Evolutionary conservation across 306 rosid genomes (phyloP).

Genomic region (Lupinus albus): DNA sequence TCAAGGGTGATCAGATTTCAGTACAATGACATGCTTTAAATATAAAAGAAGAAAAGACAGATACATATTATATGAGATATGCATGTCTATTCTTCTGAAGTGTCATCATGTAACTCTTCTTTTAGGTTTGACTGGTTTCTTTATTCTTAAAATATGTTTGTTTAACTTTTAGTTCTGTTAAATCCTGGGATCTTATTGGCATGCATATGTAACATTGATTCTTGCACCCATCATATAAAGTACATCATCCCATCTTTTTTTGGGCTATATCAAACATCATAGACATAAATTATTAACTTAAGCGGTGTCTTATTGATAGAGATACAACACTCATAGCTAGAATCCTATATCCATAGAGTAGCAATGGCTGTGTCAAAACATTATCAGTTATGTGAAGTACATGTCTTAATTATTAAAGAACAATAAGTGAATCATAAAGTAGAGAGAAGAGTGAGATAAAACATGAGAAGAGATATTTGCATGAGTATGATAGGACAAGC

Average conservation of each 20-base stretch:
- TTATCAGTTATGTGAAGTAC: background rate
- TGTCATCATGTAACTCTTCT: slow-evolving; percentile 7
- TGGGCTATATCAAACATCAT: background rate
- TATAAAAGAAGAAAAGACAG: slow-evolving; percentile 3
- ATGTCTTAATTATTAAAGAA: background rate
- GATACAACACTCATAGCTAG: background rate
- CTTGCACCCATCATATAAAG: background rate
- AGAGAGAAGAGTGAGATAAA: background rate
- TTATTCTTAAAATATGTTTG: background rate
- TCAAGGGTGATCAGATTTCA: slow-evolving; percentile 15
- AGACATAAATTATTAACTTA: background rate
- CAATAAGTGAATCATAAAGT: slow-evolving; percentile 15
- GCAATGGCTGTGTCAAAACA: background rate
- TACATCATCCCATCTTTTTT: background rate
- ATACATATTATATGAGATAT: background rate
- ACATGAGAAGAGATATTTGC: background rate
- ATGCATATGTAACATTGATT: background rate
- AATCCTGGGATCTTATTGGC: background rate
- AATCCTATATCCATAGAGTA: background rate
- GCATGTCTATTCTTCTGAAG: slow-evolving; percentile 10
- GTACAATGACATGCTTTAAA: slow-evolving; percentile 16
- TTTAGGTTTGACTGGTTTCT: slow-evolving; percentile 7
- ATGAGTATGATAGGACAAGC: background rate
- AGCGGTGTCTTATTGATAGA: too few species aligned
- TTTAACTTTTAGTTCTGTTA: background rate